Percentiles rank a stretch among this genome's conserved stretches.
phyloP scores from a whole-genome alignment of 345 rosid species.

The Cardiospermum halicacabum region DNA sequence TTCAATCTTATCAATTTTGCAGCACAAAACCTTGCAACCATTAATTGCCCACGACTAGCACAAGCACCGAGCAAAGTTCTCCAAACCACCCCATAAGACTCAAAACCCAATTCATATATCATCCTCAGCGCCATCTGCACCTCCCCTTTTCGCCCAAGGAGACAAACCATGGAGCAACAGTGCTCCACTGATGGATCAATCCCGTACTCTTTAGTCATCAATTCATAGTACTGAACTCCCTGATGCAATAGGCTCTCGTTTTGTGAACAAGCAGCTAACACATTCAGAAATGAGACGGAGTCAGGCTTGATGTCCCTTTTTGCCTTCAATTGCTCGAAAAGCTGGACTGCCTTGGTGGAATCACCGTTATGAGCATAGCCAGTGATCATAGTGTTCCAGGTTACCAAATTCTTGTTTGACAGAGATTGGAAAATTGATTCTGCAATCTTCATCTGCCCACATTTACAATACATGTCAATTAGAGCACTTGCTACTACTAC shows the following conservation, averaged over 20 bases:
- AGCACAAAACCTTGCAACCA: constrained; percentile 43
- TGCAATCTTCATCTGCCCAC: constrained; percentile 51
- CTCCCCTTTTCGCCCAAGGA: constrained; percentile 59
- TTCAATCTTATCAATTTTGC: constrained; percentile 44
- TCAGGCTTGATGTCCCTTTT: constrained; percentile 50
- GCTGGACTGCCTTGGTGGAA: constrained; percentile 34
- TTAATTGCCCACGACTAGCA: constrained; percentile 40
- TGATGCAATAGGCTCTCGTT: constrained; percentile 32
- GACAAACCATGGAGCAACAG: constrained; percentile 61
- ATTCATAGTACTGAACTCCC: constrained; percentile 38
- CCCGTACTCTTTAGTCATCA: constrained; percentile 55
- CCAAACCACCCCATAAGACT: constrained; percentile 46
- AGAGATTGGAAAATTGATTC: constrained; percentile 45
- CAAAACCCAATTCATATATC: constrained; percentile 47
- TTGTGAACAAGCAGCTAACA: constrained; percentile 60
- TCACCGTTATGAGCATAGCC: constrained; percentile 72
- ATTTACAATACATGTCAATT: constrained; percentile 77
- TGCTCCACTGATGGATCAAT: constrained; percentile 62
- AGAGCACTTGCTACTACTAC: constrained; percentile 70
- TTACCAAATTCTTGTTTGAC: constrained; percentile 50
- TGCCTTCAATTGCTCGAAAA: constrained; percentile 41
- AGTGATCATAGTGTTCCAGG: constrained; percentile 77
- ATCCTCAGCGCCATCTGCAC: constrained; percentile 31
- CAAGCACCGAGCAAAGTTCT: constrained; percentile 69
- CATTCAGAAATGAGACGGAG: constrained; percentile 62